phyloP scores from a whole-genome alignment of 495 filamentous ascomycete genomes.

The Penicillium antarcticum region DNA sequence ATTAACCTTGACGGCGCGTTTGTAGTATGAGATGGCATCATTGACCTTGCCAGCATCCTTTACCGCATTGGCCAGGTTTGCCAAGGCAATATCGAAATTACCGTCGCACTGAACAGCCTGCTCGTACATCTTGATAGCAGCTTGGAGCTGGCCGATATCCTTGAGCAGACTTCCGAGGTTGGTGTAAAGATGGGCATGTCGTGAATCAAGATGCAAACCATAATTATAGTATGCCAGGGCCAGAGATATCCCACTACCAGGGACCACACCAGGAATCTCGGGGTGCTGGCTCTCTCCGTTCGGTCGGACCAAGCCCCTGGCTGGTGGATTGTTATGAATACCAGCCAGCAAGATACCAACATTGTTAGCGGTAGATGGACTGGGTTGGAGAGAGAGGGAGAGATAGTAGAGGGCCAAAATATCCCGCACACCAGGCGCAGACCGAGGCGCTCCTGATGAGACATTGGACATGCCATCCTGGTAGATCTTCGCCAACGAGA shows the following conservation, averaged over 20 bases:
- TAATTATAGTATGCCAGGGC: conserved; percentile 95
- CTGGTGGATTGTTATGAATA: conserved; percentile 73
- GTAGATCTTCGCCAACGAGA: conserved; percentile 96
- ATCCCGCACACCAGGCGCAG: conserved; percentile 78
- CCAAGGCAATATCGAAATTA: conserved; percentile 94
- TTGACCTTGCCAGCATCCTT: conserved; percentile 92
- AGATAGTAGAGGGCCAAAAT: conserved; percentile 96
- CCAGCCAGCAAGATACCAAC: conserved; percentile 95
- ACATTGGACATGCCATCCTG: conserved; percentile 94
- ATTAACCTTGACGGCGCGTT: conserved; percentile 81
- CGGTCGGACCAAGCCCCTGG: conserved; percentile 30
- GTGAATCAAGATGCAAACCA: conserved; percentile 75
- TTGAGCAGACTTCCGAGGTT: conserved; percentile 95
- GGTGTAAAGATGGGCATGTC: conserved; percentile 97
- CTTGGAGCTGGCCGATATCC: conserved; percentile 88
- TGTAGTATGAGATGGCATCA: conserved; percentile 91
- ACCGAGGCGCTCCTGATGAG: conserved; percentile 53
- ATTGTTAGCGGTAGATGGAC: conserved; percentile 97
- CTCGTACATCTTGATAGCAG: conserved; percentile 97
- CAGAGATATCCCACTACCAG: conserved; percentile 83
- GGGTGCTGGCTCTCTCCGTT: conserved; percentile 40
- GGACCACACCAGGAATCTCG: conserved; percentile 73
- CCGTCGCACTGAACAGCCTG: conserved; percentile 87
- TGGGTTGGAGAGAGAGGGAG: conserved; percentile 90
- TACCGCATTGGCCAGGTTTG: conserved; percentile 96